phyloP scores from a whole-genome alignment of 495 filamentous ascomycete genomes.

The Tuber melanosporum region DNA sequence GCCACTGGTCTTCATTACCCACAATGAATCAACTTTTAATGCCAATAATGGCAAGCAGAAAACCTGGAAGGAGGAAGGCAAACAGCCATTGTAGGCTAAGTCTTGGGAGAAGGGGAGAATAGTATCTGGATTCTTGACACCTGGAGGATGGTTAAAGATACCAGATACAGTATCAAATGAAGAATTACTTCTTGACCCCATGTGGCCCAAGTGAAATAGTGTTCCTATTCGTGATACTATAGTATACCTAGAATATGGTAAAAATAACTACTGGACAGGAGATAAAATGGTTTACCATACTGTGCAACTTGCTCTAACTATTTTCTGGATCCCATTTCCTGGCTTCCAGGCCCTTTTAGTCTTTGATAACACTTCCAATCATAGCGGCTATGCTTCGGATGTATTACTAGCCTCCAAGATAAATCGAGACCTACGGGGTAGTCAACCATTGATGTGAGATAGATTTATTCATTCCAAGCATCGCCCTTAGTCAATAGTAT shows the following conservation, averaged over 20 bases:
- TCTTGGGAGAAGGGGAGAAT: not conserved
- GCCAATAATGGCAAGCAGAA: not conserved
- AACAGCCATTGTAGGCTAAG: not conserved
- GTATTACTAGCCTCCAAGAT: conserved; percentile 10
- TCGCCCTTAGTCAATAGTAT: not conserved
- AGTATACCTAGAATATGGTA: not conserved
- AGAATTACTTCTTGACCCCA: not conserved
- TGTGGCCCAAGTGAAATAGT: not conserved
- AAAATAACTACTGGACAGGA: not conserved
- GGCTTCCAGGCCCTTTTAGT: conserved; percentile 13
- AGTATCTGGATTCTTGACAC: not conserved
- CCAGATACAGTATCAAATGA: not conserved
- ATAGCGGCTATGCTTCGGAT: conserved; percentile 8
- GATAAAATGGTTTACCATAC: not conserved
- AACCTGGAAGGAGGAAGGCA: not conserved
- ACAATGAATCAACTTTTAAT: not conserved
- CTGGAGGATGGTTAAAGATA: not conserved
- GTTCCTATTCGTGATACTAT: not conserved
- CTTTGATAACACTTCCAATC: conserved; percentile 20
- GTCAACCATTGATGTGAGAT: not conserved
- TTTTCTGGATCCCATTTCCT: conserved; percentile 12
- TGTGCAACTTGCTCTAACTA: not conserved
- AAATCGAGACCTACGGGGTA: not conserved
- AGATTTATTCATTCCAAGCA: not conserved
- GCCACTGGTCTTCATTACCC: not conserved